A percentile compares a stretch with the other conserved stretches of the same genome.
Evolutionary conservation across 192 early-diverging fungal genomes (phyloP).

Genomic region (Backusella mclennaniae): DNA sequence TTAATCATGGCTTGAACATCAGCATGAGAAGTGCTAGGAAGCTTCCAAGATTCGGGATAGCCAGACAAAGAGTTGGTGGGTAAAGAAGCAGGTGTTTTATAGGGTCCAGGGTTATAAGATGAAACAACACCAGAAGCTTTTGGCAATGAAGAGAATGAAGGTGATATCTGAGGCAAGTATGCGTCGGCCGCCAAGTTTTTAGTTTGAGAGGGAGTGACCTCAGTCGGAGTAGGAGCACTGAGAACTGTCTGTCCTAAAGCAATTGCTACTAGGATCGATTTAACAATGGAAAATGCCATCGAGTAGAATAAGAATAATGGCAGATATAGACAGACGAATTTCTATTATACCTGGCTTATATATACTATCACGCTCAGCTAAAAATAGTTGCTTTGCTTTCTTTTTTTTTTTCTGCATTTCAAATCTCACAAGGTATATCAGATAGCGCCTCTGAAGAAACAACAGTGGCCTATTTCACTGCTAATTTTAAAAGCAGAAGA

Average conservation of each 20-base stretch:
- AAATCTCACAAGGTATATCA: background rate
- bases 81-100: background rate
- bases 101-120: background rate
- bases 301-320: background rate
- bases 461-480: background rate
- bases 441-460: background rate
- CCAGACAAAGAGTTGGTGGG: background rate
- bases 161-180: background rate
- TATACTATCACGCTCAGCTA: background rate
- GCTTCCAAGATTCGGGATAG: constrained; percentile 22
- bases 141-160: background rate
- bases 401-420: background rate
- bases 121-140: background rate
- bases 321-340: background rate
- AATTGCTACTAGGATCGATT: background rate
- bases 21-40: constrained; percentile 30
- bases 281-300: background rate
- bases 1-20: constrained; percentile 22
- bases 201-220: background rate
- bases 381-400: background rate
- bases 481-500: background rate
- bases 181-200: background rate
- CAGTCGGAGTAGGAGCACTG: background rate
- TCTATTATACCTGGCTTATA: background rate
- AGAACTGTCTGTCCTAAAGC: background rate